These are phyloP conservation scores for Cruciata laevipes DNA, from an alignment of 257 asterid genomes.

Conservation along the genomic window DNA sequence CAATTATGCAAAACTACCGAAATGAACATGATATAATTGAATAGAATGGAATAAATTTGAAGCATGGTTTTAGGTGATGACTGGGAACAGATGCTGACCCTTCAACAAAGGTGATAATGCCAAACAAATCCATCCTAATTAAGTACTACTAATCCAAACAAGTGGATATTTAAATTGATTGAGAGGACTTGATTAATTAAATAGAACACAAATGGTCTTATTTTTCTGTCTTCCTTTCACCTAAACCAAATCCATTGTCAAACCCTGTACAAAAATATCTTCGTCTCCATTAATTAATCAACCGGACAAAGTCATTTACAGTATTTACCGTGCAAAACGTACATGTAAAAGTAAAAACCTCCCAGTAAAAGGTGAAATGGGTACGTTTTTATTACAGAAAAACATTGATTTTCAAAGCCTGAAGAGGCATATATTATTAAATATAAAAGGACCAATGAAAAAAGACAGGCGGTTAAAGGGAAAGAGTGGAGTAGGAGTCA, in stretches of 20 bases:
- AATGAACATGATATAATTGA: not conserved
- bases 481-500: slow-evolving; percentile 31
- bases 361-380: slow-evolving; percentile 10
- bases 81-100: slow-evolving; percentile 45
- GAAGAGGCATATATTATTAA: slow-evolving; percentile 10
- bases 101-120: slow-evolving; percentile 39
- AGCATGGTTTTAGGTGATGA: slow-evolving; percentile 39
- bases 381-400: not conserved
- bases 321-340: not conserved
- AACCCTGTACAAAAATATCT: not conserved
- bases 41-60: slow-evolving; percentile 23
- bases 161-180: slow-evolving; percentile 19
- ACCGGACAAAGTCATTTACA: not conserved
- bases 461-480: slow-evolving; percentile 23
- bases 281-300: not conserved
- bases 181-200: slow-evolving; percentile 8
- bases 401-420: not conserved
- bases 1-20: no score
- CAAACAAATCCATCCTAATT: slow-evolving; percentile 42
- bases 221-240: not conserved
- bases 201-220: not conserved
- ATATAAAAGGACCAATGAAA: slow-evolving; percentile 26
- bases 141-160: slow-evolving; percentile 21
- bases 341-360: not conserved
- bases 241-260: slow-evolving; percentile 7